Evolutionary conservation across 129 eudicot species (phyloP).

Genomic region (Smallanthus sonchifolius): DNA sequence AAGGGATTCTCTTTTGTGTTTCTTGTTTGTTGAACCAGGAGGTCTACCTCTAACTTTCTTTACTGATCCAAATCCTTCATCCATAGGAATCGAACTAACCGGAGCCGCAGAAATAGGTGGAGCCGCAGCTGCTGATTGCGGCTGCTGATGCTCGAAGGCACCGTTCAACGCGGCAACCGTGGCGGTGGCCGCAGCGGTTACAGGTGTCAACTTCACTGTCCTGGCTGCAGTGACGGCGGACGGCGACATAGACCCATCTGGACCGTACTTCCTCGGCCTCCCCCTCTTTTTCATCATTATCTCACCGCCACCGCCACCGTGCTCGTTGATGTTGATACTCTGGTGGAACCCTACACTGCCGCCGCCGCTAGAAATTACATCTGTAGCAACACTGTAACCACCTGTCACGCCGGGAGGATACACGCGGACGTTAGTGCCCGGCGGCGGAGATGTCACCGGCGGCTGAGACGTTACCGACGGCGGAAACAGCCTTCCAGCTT

Average conservation of each 20-base stretch:
- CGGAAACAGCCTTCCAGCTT: slow-evolving; percentile 41
- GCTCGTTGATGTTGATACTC: slow-evolving; percentile 36
- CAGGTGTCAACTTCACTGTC: slow-evolving; percentile 18
- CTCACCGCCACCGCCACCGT: slow-evolving; percentile 38
- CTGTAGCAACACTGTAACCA: slow-evolving; percentile 37
- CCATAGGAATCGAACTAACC: slow-evolving; percentile 41
- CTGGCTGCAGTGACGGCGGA: slow-evolving; percentile 9
- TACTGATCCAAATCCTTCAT: slow-evolving; percentile 26
- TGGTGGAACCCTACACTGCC: slow-evolving; percentile 33
- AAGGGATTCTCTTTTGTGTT: slow-evolving; percentile 44
- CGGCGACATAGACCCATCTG: slow-evolving; percentile 61
- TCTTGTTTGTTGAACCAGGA: slow-evolving; percentile 65
- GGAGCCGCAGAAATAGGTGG: slow-evolving; percentile 31
- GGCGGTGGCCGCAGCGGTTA: slow-evolving; percentile 8
- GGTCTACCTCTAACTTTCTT: slow-evolving; percentile 79
- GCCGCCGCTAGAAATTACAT: slow-evolving; percentile 25
- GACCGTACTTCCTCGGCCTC: slow-evolving; percentile 73
- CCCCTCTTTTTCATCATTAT: slow-evolving; percentile 60
- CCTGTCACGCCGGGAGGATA: slow-evolving; percentile 45
- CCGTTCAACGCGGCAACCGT: slow-evolving; percentile 26
- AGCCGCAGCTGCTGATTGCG: slow-evolving; percentile 12
- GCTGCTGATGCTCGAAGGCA: slow-evolving; percentile 32
- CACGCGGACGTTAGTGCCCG: slow-evolving; percentile 37
- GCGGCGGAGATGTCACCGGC: slow-evolving; percentile 33
- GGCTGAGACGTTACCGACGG: slow-evolving; percentile 27